These are phyloP conservation scores for Dionaea muscipula DNA, from an alignment of 179 eudicot species.

Conservation along the genomic window DNA sequence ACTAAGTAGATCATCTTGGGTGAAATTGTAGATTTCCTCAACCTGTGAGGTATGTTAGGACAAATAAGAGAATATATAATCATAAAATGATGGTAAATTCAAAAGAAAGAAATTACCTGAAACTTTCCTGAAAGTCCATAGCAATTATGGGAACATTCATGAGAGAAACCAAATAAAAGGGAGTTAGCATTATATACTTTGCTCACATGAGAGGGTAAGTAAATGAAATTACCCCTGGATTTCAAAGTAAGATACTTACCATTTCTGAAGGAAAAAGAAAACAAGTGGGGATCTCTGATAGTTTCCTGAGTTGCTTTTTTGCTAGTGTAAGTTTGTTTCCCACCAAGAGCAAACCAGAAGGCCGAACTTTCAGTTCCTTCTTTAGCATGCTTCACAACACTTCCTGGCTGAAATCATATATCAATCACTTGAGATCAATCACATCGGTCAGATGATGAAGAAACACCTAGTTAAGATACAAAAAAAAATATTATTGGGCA, in stretches of 20 bases:
- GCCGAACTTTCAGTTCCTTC: conserved; percentile 95
- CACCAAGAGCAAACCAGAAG: conserved; percentile 93
- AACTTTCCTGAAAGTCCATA: conserved; percentile 58
- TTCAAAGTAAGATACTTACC: conserved; percentile 28
- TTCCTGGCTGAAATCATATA: conserved; percentile 55
- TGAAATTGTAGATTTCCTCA: conserved; percentile 80
- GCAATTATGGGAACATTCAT: conserved; percentile 16
- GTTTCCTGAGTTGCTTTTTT: conserved; percentile 56
- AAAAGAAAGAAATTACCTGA: conserved; percentile 45
- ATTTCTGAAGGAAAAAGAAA: conserved; percentile 52
- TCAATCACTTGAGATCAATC: neutral
- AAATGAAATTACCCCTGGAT: conserved; percentile 1
- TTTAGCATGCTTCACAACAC: conserved; percentile 60
- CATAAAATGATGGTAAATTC: neutral
- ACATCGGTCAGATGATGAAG: neutral
- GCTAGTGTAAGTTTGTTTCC: conserved; percentile 75
- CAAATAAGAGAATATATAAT: neutral
- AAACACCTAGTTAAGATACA: neutral
- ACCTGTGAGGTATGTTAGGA: conserved; percentile 29
- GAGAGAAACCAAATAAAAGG: conserved; percentile 15
- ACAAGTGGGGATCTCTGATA: conserved; percentile 84
- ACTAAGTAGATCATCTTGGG: conserved; percentile 90
- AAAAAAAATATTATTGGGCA: no score
- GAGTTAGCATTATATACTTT: neutral
- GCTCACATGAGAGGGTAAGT: no score